A percentile compares a stretch with the other conserved stretches of the same genome.
phyloP scores from a whole-genome alignment of 441 rosid species.

The Jatropha multifida region DNA sequence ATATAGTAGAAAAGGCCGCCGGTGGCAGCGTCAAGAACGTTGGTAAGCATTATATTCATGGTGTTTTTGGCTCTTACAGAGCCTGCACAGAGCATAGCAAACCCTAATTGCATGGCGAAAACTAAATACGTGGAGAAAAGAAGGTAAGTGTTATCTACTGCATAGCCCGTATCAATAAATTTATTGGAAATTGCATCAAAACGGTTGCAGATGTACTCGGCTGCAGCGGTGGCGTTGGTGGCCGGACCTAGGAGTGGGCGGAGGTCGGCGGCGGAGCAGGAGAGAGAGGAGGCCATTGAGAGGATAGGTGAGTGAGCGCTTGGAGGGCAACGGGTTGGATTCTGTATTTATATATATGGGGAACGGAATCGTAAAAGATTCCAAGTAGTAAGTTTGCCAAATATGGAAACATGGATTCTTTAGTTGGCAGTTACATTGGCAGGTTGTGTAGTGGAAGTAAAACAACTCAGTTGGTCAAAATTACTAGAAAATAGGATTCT shows the following conservation, averaged over 20 bases:
- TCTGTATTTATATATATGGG: no score
- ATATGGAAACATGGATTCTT: no score
- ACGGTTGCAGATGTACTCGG: conserved; percentile 37
- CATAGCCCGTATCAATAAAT: conserved; percentile 36
- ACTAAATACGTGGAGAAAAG: conserved; percentile 51
- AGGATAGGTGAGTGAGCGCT: no score
- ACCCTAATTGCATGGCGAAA: conserved; percentile 53
- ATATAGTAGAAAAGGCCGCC: conserved; percentile 46
- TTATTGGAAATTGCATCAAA: conserved; percentile 29
- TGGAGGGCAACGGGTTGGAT: no score
- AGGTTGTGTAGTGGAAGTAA: neutral
- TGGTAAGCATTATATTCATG: conserved; percentile 51
- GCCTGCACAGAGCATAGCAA: conserved; percentile 56
- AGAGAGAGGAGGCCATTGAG: conserved; percentile 14
- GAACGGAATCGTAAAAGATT: no score
- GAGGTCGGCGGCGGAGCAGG: conserved; percentile 36
- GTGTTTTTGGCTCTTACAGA: conserved; percentile 51
- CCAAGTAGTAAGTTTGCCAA: no score
- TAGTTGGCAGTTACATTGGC: neutral
- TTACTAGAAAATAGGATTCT: neutral
- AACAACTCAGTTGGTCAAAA: neutral
- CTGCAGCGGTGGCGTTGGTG: conserved; percentile 31
- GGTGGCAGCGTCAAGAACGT: conserved; percentile 51
- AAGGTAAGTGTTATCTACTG: conserved; percentile 45
- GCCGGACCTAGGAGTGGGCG: conserved; percentile 23